A percentile compares a stretch with the other conserved stretches of the same genome.
Evolutionary conservation across 2,329 filamentous ascomycete genomes (phyloP).

Genomic region (Aspergillus sp.): DNA sequence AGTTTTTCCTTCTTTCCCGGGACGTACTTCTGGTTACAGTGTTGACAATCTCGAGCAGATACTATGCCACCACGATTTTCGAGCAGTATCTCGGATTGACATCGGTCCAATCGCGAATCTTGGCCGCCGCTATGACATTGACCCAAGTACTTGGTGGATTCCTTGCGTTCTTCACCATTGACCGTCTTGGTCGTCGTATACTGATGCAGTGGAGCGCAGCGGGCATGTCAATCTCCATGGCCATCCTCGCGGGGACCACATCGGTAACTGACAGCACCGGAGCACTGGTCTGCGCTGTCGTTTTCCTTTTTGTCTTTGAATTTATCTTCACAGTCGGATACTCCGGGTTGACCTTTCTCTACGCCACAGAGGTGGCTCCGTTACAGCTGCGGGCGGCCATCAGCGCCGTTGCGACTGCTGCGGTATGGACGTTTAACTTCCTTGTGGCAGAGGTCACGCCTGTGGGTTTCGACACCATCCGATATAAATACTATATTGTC

Average conservation of each 20-base stretch:
- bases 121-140: not conserved
- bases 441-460: conserved; percentile 1
- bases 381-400: not conserved
- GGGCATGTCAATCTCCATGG: no score
- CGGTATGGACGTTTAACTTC: conserved; percentile 2
- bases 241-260: no score
- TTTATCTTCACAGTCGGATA: not conserved
- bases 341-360: not conserved
- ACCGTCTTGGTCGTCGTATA: not conserved
- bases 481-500: conserved; percentile 2
- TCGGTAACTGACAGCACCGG: no score
- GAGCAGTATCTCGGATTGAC: not conserved
- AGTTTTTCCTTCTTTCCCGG: no score
- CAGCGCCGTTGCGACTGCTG: not conserved
- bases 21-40: no score
- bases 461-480: not conserved
- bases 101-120: not conserved
- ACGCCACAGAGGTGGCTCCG: conserved; percentile 1
- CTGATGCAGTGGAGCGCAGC: no score
- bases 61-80: conserved; percentile 20
- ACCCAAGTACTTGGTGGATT: not conserved
- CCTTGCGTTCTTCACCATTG: not conserved
- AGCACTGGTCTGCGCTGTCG: not conserved
- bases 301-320: not conserved
- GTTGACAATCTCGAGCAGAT: no score